phyloP scores from a whole-genome alignment of 2,329 filamentous ascomycete genomes.

The Arthrobotrys megalospora region DNA sequence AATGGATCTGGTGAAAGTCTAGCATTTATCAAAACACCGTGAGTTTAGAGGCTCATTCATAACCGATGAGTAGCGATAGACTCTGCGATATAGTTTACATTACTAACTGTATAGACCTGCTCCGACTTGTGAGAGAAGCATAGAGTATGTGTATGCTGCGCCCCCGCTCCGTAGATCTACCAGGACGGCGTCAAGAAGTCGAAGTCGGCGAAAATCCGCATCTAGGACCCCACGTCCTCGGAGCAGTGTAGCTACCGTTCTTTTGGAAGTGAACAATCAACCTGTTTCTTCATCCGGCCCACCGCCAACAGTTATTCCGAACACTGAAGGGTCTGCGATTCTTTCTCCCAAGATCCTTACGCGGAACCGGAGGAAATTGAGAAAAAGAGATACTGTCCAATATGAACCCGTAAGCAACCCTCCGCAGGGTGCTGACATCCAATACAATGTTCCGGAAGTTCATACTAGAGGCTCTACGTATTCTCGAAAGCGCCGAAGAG shows the following conservation, averaged over 20 bases:
- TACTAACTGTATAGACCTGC: background rate
- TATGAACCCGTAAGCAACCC: no score
- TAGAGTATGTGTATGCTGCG: background rate
- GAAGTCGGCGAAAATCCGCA: background rate
- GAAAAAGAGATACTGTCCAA: background rate
- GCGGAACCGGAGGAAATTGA: background rate
- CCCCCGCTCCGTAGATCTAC: background rate
- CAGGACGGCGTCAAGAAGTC: background rate
- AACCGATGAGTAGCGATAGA: no score
- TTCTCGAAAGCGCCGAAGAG: background rate
- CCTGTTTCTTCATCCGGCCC: background rate
- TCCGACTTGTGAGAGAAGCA: background rate
- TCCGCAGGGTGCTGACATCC: background rate
- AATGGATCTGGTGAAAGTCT: background rate
- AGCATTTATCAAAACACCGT: background rate
- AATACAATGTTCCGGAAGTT: background rate
- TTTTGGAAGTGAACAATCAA: background rate
- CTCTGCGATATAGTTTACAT: background rate
- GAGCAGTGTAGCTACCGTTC: background rate
- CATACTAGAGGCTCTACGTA: no score
- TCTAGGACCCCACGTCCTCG: background rate
- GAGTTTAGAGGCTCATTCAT: background rate
- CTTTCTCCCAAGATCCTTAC: background rate
- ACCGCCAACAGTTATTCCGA: background rate
- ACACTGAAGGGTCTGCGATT: background rate